A percentile compares a stretch with the other conserved stretches of the same genome.
Conservation (phyloP, 2,329 filamentous ascomycete genomes). For the Bertia moriformis region DNA sequence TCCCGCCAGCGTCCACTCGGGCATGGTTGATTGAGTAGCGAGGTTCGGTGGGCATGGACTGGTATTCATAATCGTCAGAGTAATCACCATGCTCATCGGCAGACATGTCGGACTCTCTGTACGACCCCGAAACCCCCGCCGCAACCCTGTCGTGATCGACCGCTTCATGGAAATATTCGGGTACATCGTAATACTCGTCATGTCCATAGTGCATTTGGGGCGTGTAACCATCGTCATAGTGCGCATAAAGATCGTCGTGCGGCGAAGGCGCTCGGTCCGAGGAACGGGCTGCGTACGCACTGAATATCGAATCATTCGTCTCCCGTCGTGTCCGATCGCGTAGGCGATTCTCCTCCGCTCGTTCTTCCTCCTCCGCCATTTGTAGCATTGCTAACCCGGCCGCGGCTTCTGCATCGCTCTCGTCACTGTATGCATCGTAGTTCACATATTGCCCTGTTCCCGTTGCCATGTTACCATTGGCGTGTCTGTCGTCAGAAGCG, state of each 20-base stretch:
- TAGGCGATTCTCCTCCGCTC: not conserved
- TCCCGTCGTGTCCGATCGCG: not conserved
- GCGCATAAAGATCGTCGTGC: not conserved
- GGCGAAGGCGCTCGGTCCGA: not conserved
- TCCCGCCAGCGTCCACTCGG: not conserved
- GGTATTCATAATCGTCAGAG: not conserved
- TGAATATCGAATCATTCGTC: not conserved
- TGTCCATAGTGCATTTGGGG: not conserved
- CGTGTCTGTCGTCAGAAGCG: not conserved
- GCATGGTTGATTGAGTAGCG: not conserved
- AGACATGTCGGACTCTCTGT: not conserved
- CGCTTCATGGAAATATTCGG: not conserved
- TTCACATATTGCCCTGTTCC: not conserved
- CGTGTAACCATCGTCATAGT: not conserved
- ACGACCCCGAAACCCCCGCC: not conserved
- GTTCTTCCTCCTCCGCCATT: not conserved
- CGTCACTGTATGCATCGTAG: constrained; percentile 1
- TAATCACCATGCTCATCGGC: not conserved
- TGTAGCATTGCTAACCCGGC: not conserved
- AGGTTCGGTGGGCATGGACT: not conserved
- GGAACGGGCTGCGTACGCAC: not conserved
- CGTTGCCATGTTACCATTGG: not conserved
- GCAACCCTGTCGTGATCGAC: not conserved
- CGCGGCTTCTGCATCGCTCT: not conserved
- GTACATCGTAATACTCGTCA: not conserved